Evolutionary conservation across 768 basidiomycete species (phyloP), one percentile per base, ranked within the genome.

Genomic region (Boletus pseudopeckii): DNA sequence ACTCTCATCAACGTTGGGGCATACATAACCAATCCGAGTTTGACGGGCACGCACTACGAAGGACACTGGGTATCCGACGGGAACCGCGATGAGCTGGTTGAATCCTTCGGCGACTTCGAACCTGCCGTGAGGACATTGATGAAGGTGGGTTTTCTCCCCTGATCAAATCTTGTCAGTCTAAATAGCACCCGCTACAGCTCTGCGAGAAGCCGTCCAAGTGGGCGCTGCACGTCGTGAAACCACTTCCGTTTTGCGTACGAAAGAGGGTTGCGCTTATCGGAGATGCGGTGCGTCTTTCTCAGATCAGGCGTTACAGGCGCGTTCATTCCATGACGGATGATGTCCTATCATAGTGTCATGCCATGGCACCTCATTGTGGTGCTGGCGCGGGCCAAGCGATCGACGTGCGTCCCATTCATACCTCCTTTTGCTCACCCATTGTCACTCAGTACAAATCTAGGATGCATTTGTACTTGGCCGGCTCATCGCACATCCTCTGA

Each of bases 261-360:
- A 72, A 72, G 10, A 66, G 71, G 5, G 74, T 80, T 0, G 74
- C 74, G 5, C 68, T 85, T 10, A 63, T 78, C 5, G 81, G 81
- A 7, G 82, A 84, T 60, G 75, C 82, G 14, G 77, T 77, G 46
- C 38, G 71, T 54, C 14, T 26, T 20, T 26, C 17, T 44, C 7
- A 6, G 24, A 11, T 2, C 8, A 3, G 3, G 4, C 20, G 13
- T 39, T 28, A 30, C 7, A 13, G 30, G 11, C 18, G 17, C 28
- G 4, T 20, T 26, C 7, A 22, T 2, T 28, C 30, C 32, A 48
- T 30, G 10, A 26, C 14, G 5, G 8, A 17, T 17, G 6, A 22
- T 18, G 6, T 9, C 0, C 6, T n/a, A n/a, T n/a, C n/a, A n/a
- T n/a, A 65, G 64, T 52, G 62, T 36, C 67, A 67, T 24, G 67